These are phyloP conservation scores for Pseudomonodictys pantanalensis DNA, from an alignment of 495 filamentous ascomycete genomes.

Conservation along the genomic window DNA sequence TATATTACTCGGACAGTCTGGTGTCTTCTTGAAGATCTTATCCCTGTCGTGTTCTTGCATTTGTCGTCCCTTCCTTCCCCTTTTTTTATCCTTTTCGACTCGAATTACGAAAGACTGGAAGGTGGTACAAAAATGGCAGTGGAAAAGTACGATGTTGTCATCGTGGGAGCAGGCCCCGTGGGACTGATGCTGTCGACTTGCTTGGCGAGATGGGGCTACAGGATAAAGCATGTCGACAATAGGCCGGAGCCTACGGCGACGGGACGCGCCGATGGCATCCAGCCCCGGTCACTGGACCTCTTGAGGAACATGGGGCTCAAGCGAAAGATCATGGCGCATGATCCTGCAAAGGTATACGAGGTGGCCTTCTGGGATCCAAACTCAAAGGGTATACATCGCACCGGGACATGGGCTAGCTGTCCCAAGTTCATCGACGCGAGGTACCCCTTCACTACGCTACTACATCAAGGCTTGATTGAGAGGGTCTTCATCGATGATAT, in stretches of 20 bases:
- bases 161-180: constrained; percentile 86
- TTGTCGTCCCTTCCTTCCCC: background rate
- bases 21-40: too few species aligned
- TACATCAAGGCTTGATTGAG: constrained; percentile 66
- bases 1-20: too few species aligned
- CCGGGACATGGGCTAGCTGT: constrained; percentile 62
- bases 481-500: constrained; percentile 63
- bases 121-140: constrained; percentile 7
- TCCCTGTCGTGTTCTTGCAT: background rate
- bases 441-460: constrained; percentile 63
- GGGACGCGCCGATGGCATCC: constrained; percentile 74
- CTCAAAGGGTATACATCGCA: constrained; percentile 54
- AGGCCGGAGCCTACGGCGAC: constrained; percentile 60
- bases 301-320: constrained; percentile 65
- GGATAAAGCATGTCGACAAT: constrained; percentile 67
- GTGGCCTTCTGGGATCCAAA: constrained; percentile 65
- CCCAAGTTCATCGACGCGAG: constrained; percentile 64
- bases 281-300: constrained; percentile 68
- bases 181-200: constrained; percentile 83
- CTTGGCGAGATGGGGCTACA: constrained; percentile 67
- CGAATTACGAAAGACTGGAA: background rate
- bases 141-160: constrained; percentile 69
- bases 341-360: constrained; percentile 65
- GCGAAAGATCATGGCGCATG: constrained; percentile 60
- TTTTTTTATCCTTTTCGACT: background rate